Base-by-base conservation (phyloP, 305 asterid genomes). In the Salvia sclarea region DNA sequence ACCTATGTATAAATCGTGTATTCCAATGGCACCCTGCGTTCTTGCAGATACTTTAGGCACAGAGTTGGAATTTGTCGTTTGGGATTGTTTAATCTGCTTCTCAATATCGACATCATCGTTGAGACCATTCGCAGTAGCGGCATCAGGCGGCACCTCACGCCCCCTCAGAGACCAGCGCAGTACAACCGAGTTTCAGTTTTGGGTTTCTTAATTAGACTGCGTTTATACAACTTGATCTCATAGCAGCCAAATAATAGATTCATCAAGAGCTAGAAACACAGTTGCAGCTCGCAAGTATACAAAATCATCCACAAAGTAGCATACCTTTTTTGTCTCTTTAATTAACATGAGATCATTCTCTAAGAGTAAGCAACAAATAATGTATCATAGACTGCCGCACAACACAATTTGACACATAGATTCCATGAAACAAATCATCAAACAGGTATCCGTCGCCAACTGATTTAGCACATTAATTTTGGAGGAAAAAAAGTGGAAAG, bases 141-240 rank as follows among this genome's bases (percentile, higher is more conserved):
- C 74, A 72, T 90, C 94, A 11, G 96, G 96, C 31, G 85, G 80
- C 78, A 76, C 89, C 16, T 96, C 97, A 71, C 85, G 95, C 35
- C 86, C 73, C 82, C 98, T 86, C 8, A 87, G 81, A 60, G 98
- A 93, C 70, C 89, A 87, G 20, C 98, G 95, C 65, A 91, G 78
- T 43, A 91, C 95, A 50, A 86, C 63, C 2, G 97, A 92, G 38
- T 66, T 48, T 81, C 90, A 7, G 73, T 50, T 80, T 77, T 93
- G 64, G 66, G 81, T 76, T 83, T 93, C 86, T 93, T 91, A 50
- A 63, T 68, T 14, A 88, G 91, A 77, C 86, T 85, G 49, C 69
- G 55, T 75, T 87, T 89, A 49, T 80, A 88, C 10, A 92, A 80
- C 72, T 88, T 93, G 47, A 60, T 71, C 73, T 78, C 75, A 75